Conservation (phyloP, 1,139 yeast genomes). For the Yamadazyma atlantica region DNA sequence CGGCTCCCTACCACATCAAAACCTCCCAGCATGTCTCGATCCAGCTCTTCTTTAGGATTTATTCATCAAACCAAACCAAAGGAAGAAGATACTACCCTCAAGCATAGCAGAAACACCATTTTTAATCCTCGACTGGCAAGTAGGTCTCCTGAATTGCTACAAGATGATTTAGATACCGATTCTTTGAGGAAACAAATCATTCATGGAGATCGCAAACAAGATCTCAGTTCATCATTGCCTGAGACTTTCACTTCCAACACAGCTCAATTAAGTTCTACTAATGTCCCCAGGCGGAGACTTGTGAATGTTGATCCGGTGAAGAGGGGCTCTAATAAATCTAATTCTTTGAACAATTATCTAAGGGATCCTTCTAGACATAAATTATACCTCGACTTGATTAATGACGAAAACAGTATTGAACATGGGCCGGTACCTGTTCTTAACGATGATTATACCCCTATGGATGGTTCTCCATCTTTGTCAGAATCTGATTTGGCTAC, state of each 20-base stretch:
- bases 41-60: conserved; percentile 44
- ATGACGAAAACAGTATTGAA: conserved; percentile 29
- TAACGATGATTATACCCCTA: conserved; percentile 26
- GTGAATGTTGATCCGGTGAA: conserved; percentile 39
- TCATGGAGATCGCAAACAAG: conserved; percentile 3
- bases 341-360: conserved; percentile 12
- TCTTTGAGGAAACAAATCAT: conserved; percentile 18
- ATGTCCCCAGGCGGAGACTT: conserved; percentile 7
- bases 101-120: conserved; percentile 9
- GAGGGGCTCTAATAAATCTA: conserved; percentile 8
- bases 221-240: conserved; percentile 9
- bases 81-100: conserved; percentile 3
- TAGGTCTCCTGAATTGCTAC: conserved; percentile 18
- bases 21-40: conserved; percentile 21
- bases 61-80: conserved; percentile 15
- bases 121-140: conserved; percentile 15
- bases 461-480: conserved; percentile 19
- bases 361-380: conserved; percentile 10
- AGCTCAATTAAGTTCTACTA: conserved; percentile 21
- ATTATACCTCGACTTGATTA: conserved; percentile 20
- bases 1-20: conserved; percentile 22
- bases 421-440: conserved; percentile 6
- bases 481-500: conserved; percentile 10
- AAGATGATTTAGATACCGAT: conserved; percentile 21
- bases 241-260: conserved; percentile 23